Base-by-base conservation (phyloP, 2,329 filamentous ascomycete genomes). In the Verticillium klebahnii region DNA sequence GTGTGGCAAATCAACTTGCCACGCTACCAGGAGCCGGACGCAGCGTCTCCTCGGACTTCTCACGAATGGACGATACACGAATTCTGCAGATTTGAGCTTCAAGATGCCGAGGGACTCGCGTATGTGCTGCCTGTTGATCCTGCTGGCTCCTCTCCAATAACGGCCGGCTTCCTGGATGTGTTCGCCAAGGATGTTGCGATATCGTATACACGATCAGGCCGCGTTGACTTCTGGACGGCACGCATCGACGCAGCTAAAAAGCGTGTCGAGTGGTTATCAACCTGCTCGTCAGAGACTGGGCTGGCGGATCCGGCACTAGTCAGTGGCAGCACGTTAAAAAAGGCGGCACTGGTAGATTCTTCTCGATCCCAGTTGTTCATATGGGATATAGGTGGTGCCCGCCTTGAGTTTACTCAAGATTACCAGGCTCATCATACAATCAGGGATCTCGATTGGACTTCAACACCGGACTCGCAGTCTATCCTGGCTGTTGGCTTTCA, bases 401-500 rank as follows among this genome's bases (percentile, higher is more conserved):
- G 92, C 65, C 82, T 97, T 6, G 93, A 97, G 73, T 93, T 91
- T 70, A 85, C 91, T 64, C 86, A 94, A 68, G 83, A 86, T 34
- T 95, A 93, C 66, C 84, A 89, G 66, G 82, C 83, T 14, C 84
- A 89, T 63, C 90, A 95, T 68, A 84, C 83, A 6, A 92, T 97
- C 50, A 87, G 89, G 65, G 93, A 97, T 73, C 84, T 97, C 14
- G 93, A 97, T 73, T 97, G 94, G 94, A 94, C 93, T 1, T 94
- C 91, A 3, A 97, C 93, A 0, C 92, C 92, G 0, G 92, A 96
- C 72, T 88, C 87, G 57, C 92, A 97, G 70, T 94, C 91, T 1
- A 93, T 97, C 61, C 80, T 97, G 23, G 92, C 93, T 1, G 91
- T 97, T n/a, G 93, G 93, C 0, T 97, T 97, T 70, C 89, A 89